These are phyloP conservation scores for Thozetella sp. DNA, from an alignment of 495 filamentous ascomycete species.

Conservation along the genomic window DNA sequence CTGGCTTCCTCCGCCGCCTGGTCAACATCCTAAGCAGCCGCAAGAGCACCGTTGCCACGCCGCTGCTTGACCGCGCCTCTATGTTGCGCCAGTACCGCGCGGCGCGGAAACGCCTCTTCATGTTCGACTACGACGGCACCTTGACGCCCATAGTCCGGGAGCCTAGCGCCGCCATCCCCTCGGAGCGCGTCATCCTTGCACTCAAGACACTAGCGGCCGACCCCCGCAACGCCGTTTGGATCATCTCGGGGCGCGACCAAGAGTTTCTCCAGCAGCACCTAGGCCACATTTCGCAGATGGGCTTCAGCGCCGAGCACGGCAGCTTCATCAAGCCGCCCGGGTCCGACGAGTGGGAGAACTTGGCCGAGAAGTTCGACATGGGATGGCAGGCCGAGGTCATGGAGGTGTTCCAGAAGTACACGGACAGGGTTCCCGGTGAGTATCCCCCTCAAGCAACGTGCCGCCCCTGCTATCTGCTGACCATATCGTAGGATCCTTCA, in stretches of 20 bases:
- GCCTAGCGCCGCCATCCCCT: slow-evolving; percentile 83
- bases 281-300: slow-evolving; percentile 80
- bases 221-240: slow-evolving; percentile 88
- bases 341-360: slow-evolving; percentile 76
- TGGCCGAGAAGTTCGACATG: slow-evolving; percentile 84
- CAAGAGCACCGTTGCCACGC: slow-evolving; percentile 75
- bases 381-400: slow-evolving; percentile 82
- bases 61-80: slow-evolving; percentile 71
- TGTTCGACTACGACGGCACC: slow-evolving; percentile 99
- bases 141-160: slow-evolving; percentile 95
- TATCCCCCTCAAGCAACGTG: slow-evolving; percentile 1
- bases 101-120: slow-evolving; percentile 77
- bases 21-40: slow-evolving; percentile 77
- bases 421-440: slow-evolving; percentile 76
- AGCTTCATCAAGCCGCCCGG: slow-evolving; percentile 85
- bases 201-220: slow-evolving; percentile 80
- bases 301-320: slow-evolving; percentile 93
- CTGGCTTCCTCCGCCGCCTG: slow-evolving; percentile 72
- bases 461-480: no score
- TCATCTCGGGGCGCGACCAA: slow-evolving; percentile 92
- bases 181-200: slow-evolving; percentile 76
- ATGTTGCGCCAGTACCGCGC: slow-evolving; percentile 72
- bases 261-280: slow-evolving; percentile 85
- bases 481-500: slow-evolving; percentile 68
- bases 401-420: slow-evolving; percentile 80